Evolutionary conservation across 2,329 filamentous ascomycete species (phyloP), one percentile per base, ranked within the genome.

Genomic region (Aaosphaeria arxii): DNA sequence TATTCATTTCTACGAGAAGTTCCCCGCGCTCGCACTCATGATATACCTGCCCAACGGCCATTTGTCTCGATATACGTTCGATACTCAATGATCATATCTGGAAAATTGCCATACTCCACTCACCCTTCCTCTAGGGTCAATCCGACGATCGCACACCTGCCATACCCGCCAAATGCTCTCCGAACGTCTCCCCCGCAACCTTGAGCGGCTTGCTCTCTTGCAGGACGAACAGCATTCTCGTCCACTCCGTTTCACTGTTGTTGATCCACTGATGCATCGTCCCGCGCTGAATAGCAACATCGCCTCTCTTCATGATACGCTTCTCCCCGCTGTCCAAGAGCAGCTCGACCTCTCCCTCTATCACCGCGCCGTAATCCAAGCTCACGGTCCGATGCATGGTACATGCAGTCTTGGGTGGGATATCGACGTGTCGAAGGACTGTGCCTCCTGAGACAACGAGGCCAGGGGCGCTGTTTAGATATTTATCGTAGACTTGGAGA

Each of bases 371-470:
- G 44, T 72, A 72, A 51, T 72, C 70, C 30, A 72, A 51, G 50
- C 59, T 65, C 46, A 72, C 67, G 17, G 70, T 72, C 4, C 70
- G 61, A 51, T 72, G 70, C 70, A 72, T 72, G n/a, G 63, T 61
- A 47, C 64, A 69, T 24, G 49, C 58, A n/a, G 60, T 64, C 29
- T 54, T 51, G 0, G 70, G 70, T 11, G 58, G 58, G 42, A 71
- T 67, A 45, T 72, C 70, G 39, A 72, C 70, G 42, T 70, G 64
- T 40, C 74, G 70, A 38, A 77, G 67, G 11, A 78, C 75, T 4
- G 76, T 76, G 7, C 76, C 77, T 30, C 66, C 66, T 2, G 74
- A 71, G 36, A 80, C 66, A 13, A 74, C 72, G 3, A 83, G 69
- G 1, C 79, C 79, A 0, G 80, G 77, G 1, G 75, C 70, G 39